phyloP scores from a whole-genome alignment of 2,329 filamentous ascomycete species.

The Fusarium chuoi region DNA sequence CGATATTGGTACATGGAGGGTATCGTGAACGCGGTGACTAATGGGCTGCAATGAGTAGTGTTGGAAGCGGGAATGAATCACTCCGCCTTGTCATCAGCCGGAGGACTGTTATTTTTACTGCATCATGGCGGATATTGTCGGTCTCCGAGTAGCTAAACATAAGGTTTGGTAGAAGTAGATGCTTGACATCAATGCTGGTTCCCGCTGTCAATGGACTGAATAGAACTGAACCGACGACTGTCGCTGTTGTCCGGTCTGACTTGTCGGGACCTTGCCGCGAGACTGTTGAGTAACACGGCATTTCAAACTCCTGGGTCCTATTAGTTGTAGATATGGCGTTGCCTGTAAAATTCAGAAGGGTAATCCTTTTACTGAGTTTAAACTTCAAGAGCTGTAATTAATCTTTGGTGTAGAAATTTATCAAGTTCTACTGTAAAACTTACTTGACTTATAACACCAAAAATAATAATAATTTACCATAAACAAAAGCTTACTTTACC shows the following conservation, averaged over 20 bases:
- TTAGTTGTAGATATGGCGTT: rapidly evolving
- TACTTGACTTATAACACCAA: rapidly evolving
- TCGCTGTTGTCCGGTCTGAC: rapidly evolving
- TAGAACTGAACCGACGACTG: rapidly evolving
- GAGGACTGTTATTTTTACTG: too few species aligned
- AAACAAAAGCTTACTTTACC: too few species aligned
- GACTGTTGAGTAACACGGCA: neutral
- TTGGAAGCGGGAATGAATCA: neutral
- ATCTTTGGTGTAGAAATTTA: neutral
- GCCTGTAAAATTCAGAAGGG: rapidly evolving
- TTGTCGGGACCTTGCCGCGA: neutral
- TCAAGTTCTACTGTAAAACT: neutral
- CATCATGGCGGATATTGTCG: rapidly evolving
- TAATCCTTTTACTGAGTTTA: neutral
- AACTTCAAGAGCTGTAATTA: neutral
- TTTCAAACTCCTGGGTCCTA: rapidly evolving
- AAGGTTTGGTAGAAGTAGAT: rapidly evolving
- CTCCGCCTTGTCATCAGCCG: neutral
- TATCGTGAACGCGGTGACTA: too few species aligned
- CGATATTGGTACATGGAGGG: neutral
- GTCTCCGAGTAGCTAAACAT: rapidly evolving
- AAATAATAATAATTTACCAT: neutral
- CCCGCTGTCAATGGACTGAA: rapidly evolving
- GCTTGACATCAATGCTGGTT: rapidly evolving
- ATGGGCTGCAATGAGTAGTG: neutral